These are phyloP conservation scores for Vitellaria paradoxa DNA, from an alignment of 179 eudicot genomes.

Conservation along the genomic window DNA sequence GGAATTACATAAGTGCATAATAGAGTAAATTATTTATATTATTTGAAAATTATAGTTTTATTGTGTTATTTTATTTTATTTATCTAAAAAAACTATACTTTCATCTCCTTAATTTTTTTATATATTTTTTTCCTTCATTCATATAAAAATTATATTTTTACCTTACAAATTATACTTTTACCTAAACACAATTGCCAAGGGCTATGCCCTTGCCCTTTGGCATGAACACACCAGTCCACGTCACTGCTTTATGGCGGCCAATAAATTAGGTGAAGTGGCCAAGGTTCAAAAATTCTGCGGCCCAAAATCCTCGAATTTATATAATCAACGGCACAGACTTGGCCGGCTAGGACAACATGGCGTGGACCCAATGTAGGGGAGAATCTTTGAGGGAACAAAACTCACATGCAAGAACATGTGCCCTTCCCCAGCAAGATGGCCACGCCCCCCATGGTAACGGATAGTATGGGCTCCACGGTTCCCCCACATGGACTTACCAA, in stretches of 20 bases:
- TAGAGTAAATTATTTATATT: no score
- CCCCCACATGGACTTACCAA: not conserved
- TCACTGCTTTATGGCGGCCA: not conserved
- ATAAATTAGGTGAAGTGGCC: not conserved
- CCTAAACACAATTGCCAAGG: not conserved
- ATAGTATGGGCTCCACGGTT: not conserved
- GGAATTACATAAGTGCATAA: no score
- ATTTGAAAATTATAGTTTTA: no score
- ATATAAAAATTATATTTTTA: no score
- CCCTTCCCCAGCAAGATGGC: not conserved
- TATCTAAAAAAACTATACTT: no score
- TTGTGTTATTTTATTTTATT: no score
- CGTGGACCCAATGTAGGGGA: not conserved
- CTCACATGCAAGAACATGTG: conserved; percentile 15
- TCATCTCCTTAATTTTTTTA: no score
- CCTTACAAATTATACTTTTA: no score
- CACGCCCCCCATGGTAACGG: not conserved
- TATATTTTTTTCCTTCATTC: no score
- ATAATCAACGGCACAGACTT: not conserved
- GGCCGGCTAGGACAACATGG: not conserved
- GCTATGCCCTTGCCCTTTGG: not conserved
- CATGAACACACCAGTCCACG: not conserved
- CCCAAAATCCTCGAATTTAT: not conserved
- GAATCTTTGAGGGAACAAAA: not conserved
- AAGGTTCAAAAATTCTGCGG: not conserved